Conservation (phyloP, 345 rosid genomes). For the Gynandropsis gynandra region DNA sequence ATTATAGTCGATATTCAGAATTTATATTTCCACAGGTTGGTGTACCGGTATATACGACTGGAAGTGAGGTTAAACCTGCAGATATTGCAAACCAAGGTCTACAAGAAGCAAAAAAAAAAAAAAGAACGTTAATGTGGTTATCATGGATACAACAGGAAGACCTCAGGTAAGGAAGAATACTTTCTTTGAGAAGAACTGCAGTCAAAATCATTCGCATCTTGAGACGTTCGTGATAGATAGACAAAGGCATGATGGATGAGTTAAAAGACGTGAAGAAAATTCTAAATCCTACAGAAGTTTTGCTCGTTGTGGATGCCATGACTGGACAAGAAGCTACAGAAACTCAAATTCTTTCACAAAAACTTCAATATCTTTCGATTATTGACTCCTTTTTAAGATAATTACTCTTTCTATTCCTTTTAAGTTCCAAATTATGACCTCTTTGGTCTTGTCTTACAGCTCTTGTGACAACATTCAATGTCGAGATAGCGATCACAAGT, state of each 20-base stretch:
- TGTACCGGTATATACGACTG: constrained; percentile 82
- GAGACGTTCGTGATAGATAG: constrained; percentile 49
- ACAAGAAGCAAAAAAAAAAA: constrained; percentile 72
- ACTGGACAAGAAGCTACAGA: constrained; percentile 99
- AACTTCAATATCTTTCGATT: too few relatives aligned
- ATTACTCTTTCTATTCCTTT: too few relatives aligned
- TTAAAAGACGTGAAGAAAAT: constrained; percentile 80
- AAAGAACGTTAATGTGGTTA: constrained; percentile 76
- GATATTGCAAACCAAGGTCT: constrained; percentile 88
- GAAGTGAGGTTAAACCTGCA: constrained; percentile 77
- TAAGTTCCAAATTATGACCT: neutral
- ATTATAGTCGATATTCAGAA: constrained; percentile 18
- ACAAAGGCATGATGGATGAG: constrained; percentile 96
- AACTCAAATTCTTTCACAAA: constrained; percentile 25
- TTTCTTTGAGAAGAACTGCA: constrained; percentile 6
- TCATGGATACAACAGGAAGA: constrained; percentile 95
- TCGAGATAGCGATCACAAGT: constrained; percentile 97
- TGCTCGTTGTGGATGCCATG: constrained; percentile 98
- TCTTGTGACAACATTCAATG: constrained; percentile 84
- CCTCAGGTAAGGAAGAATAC: constrained; percentile 55
- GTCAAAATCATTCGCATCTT: constrained; percentile 7
- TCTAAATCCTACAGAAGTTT: constrained; percentile 80
- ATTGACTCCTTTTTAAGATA: too few relatives aligned
- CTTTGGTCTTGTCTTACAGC: constrained; percentile 39
- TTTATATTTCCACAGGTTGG: constrained; percentile 63